Conservation (phyloP, 257 asterid genomes). For the Capsicum baccatum region DNA sequence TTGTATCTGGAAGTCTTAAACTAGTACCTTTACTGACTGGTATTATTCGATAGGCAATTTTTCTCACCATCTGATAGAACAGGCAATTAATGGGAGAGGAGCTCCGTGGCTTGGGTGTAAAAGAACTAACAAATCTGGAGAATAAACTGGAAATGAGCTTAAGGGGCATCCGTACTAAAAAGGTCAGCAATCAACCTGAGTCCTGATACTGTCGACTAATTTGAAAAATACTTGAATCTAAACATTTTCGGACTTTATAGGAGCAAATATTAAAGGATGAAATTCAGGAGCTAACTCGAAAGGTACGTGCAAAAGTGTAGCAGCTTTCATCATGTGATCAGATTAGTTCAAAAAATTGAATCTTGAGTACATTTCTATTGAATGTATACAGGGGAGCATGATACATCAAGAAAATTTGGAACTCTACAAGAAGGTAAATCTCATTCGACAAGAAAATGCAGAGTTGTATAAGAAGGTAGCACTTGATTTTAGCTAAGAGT, state of each 20-base stretch:
- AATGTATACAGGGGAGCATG: constrained; percentile 53
- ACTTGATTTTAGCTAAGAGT: neutral
- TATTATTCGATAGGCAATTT: neutral
- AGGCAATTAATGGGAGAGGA: constrained; percentile 90
- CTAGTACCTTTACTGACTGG: neutral
- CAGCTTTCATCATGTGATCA: neutral
- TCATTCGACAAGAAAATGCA: constrained; percentile 55
- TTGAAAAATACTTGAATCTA: neutral
- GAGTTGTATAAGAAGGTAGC: constrained; percentile 55
- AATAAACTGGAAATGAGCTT: constrained; percentile 73
- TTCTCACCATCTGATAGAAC: constrained; percentile 35
- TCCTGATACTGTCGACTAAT: neutral
- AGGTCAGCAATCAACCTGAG: constrained; percentile 46
- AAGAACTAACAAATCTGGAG: constrained; percentile 70
- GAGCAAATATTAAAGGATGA: constrained; percentile 64
- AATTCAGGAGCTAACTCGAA: constrained; percentile 64
- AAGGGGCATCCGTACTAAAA: constrained; percentile 63
- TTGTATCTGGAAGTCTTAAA: neutral
- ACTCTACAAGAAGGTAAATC: constrained; percentile 81
- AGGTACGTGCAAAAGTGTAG: constrained; percentile 47
- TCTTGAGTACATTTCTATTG: neutral
- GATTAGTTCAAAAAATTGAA: neutral
- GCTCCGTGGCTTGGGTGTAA: constrained; percentile 63
- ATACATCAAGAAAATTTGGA: constrained; percentile 81
- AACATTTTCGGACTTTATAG: constrained; percentile 42